Evolutionary conservation across 2,329 filamentous ascomycete genomes (phyloP), one percentile per base, ranked within the genome.

Genomic region (Juglanconis sp.): DNA sequence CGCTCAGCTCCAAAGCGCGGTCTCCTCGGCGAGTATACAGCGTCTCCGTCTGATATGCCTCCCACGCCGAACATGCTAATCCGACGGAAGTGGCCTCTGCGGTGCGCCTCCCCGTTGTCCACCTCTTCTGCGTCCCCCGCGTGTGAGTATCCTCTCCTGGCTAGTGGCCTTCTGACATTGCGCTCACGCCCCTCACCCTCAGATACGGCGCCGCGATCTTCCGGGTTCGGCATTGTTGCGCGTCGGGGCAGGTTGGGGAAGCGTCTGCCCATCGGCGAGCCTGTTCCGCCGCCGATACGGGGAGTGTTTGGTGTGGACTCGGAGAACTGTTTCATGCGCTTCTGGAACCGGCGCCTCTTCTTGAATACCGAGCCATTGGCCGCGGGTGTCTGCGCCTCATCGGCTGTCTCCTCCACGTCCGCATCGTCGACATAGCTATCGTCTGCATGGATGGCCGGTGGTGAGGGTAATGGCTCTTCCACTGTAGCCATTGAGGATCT

Each of bases 401-500:
- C 91, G 0, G 87, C 90, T 49, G 92, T 96, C 70, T 95, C 91
- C 71, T 96, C 93, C 1, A 88, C 91, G 71, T 95, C 91, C 1
- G 89, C 87, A 68, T 90, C 61, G 30, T 63, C 88, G 13, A 81
- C 86, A 71, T 93, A 91, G 71, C 87, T 90, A 24, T 85, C 86
- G 63, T 81, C 82, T 61, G 83, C 82, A 32, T 77, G 77, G 48
- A 79, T 32, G 53, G 60, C 54, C 31, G 48, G 51, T 74, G 8
- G 71, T 72, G 50, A 36, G 36, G 61, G 55, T 35, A 61, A 40
- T 51, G 61, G 61, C 30, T 51, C 58, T 52, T 63, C 58, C 17
- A 31, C 46, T 36, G 58, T 52, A 32, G 61, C 61, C 58, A 63
- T 61, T 61, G 53, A 51, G 24, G 31, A 46, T 17, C 11, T 36